phyloP scores from a whole-genome alignment of 352 stramenopile genomes.

The Saprolegnia parasitica region DNA sequence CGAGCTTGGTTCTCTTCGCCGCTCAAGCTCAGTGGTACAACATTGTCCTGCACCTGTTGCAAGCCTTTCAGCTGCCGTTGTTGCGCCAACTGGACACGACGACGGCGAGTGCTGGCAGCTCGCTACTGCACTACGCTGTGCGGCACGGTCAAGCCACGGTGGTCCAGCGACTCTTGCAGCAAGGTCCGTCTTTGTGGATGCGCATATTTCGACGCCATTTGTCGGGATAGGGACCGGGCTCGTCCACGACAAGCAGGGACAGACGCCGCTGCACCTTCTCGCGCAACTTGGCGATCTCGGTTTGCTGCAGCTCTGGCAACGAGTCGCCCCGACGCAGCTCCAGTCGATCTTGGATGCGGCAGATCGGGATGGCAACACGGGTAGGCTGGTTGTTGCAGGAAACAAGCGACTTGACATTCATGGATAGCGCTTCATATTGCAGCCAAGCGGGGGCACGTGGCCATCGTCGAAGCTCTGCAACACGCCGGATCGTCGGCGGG shows the following conservation, averaged over 20 bases:
- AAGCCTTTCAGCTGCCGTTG: slow-evolving; percentile 11
- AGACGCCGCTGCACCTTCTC: slow-evolving; percentile 17
- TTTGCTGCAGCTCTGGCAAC: slow-evolving; percentile 14
- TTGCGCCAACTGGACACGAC: background rate
- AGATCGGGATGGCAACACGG: slow-evolving; percentile 3
- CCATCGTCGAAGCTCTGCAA: slow-evolving; percentile 21
- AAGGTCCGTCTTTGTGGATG: background rate
- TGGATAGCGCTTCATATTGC: slow-evolving; percentile 12
- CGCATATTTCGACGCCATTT: background rate
- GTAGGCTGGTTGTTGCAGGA: background rate
- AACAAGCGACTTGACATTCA: background rate
- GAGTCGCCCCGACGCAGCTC: background rate
- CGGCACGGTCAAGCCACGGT: slow-evolving; percentile 6
- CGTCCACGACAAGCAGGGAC: background rate
- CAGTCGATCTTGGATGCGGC: background rate
- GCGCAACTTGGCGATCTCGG: slow-evolving; percentile 14
- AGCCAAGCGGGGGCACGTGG: slow-evolving; percentile 18
- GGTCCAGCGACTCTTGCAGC: slow-evolving; percentile 18
- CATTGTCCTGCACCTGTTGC: slow-evolving; percentile 15
- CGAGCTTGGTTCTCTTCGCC: background rate
- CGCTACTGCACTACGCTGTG: slow-evolving; percentile 15
- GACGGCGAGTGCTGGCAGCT: background rate
- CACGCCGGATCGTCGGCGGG: background rate
- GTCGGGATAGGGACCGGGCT: background rate
- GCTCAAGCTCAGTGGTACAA: slow-evolving; percentile 19